phyloP scores from a whole-genome alignment of 495 filamentous ascomycete species.

The Aspergillus egyptiacus region DNA sequence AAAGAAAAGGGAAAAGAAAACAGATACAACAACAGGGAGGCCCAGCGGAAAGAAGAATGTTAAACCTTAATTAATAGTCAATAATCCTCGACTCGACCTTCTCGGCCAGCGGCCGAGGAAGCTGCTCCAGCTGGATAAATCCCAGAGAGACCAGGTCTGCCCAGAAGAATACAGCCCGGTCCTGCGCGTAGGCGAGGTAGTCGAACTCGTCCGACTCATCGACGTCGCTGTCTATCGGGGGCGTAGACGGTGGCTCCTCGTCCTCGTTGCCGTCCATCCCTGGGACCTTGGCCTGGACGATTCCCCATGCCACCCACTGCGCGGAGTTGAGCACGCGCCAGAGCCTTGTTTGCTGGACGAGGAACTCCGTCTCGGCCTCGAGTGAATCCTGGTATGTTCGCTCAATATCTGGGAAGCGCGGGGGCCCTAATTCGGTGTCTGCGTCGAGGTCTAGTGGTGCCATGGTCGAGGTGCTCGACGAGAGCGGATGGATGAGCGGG shows the following conservation, averaged over 20 bases:
- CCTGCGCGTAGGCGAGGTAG: constrained; percentile 85
- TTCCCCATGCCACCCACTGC: constrained; percentile 93
- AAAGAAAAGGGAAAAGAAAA: constrained; percentile 1
- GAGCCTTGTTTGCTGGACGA: constrained; percentile 70
- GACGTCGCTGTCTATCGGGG: constrained; percentile 16
- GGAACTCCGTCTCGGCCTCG: constrained; percentile 57
- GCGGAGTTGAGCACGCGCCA: constrained; percentile 86
- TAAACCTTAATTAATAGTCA: constrained; percentile 37
- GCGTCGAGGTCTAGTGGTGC: constrained; percentile 34
- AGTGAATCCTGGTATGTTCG: constrained; percentile 49
- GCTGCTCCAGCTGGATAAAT: constrained; percentile 61
- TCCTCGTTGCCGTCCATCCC: constrained; percentile 47
- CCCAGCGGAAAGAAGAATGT: not conserved
- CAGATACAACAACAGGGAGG: not conserved
- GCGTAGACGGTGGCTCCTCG: constrained; percentile 12
- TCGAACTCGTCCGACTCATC: constrained; percentile 73
- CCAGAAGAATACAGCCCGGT: constrained; percentile 88
- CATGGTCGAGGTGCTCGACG: constrained; percentile 26
- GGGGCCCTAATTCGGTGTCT: constrained; percentile 17
- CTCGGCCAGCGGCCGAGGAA: constrained; percentile 55
- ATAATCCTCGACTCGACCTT: constrained; percentile 54
- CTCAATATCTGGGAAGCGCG: constrained; percentile 47
- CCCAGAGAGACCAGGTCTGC: constrained; percentile 74
- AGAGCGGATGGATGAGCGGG: constrained; percentile 31
- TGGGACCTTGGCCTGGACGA: constrained; percentile 84